phyloP scores from a whole-genome alignment of 2,329 filamentous ascomycete genomes.

The Nothopassalora personata region DNA sequence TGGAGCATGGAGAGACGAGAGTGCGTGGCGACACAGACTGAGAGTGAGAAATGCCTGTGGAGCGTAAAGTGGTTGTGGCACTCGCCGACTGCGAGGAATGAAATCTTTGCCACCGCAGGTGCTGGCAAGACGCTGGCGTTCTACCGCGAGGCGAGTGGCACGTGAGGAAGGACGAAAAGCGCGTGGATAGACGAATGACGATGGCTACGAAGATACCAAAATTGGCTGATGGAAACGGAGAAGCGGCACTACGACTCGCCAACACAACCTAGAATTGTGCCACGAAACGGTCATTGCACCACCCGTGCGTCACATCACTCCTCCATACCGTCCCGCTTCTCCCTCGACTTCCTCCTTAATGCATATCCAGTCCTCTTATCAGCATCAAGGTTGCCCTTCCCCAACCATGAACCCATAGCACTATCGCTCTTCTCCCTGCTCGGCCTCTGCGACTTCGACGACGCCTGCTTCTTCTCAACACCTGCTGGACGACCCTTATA shows the following conservation, averaged over 20 bases:
- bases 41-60: slow-evolving; percentile 78
- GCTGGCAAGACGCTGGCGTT: slow-evolving; percentile 71
- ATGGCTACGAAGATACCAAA: not conserved
- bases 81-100: slow-evolving; percentile 49
- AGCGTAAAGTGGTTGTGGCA: slow-evolving; percentile 78
- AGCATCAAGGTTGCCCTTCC: not conserved
- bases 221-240: not conserved
- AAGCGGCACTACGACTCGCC: not conserved
- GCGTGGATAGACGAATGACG: not conserved
- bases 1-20: slow-evolving; percentile 81
- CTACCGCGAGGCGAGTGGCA: slow-evolving; percentile 76
- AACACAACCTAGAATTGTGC: not conserved
- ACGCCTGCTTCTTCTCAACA: not conserved
- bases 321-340: not conserved
- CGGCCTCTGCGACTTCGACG: not conserved
- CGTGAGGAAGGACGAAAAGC: slow-evolving; percentile 33
- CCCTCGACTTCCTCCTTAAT: not conserved
- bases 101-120: slow-evolving; percentile 72
- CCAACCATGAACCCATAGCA: not conserved
- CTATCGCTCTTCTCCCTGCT: not conserved
- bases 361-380: not conserved
- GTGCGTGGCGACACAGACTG: slow-evolving; percentile 90
- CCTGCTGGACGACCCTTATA: not conserved
- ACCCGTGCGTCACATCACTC: not conserved
- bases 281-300: not conserved